Base-by-base conservation (phyloP, 2,329 filamentous ascomycete species). In the Cadophora luteo-olivacea region DNA sequence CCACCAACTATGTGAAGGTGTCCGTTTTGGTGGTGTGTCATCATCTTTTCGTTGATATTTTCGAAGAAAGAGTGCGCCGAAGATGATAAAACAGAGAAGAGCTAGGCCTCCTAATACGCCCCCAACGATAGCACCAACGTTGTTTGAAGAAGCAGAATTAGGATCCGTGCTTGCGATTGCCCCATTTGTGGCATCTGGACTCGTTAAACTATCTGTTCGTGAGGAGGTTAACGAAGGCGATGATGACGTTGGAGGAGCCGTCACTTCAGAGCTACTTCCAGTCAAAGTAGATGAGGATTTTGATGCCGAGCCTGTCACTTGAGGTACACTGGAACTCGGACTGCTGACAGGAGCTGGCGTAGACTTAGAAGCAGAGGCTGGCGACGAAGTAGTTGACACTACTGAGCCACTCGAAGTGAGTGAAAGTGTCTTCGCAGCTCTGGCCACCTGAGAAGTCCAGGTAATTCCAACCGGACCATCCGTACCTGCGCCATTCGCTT, bases 81-180 rank as follows among this genome's bases (percentile, higher is more conserved):
- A 64, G 24, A 68, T 36, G 19, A 72, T 68, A 22, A 75, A 72
- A 67, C 79, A 79, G 1, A 82, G 19, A 1, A 81, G 72, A 2
- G 75, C 78, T 1, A 81, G 65, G 1, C 79, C 78, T 7, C 78
- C 79, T 14, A 81, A 66, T 2, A 78, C 75, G 5, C 78, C 80
- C 6, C 79, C 79, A 12, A 80, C 70, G 45, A 81, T 80, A 33
- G 75, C 74, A 6, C 76, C 76, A 0, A 69, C 77, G 60, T 78
- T 77, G 62, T 73, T 78, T 29, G 64, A 61, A 22, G 33, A 25
- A 24, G 57, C 24, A 7, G 64, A 11, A 41, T 48, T 33, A 8
- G 67, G 54, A 19, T 36, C 45, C 19, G 64, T 32, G 41, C 36
- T 60, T 36, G 67, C 52, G 45, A 67, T 68, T 52, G 68, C 9